These are phyloP conservation scores for Cairneyella variabilis DNA, from an alignment of 495 filamentous ascomycete genomes.

Conservation along the genomic window DNA sequence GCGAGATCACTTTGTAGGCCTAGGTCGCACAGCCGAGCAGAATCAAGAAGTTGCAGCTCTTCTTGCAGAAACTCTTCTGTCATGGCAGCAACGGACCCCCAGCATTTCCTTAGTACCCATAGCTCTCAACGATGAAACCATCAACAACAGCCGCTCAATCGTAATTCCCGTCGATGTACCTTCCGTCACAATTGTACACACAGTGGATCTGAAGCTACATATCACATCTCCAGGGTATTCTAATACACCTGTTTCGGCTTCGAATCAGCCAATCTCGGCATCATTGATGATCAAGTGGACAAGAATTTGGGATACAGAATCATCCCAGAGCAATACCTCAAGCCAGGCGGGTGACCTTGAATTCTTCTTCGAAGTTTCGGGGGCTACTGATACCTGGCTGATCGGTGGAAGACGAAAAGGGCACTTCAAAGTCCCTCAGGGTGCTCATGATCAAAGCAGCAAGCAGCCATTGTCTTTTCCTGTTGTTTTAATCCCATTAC, in stretches of 20 bases:
- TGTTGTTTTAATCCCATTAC: constrained; percentile 73
- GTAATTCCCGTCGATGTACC: constrained; percentile 84
- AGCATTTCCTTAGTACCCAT: constrained; percentile 28
- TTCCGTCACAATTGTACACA: constrained; percentile 77
- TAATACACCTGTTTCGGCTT: constrained; percentile 40
- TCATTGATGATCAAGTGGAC: constrained; percentile 74
- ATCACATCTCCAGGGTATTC: constrained; percentile 26
- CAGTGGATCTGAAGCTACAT: constrained; percentile 60
- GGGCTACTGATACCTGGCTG: constrained; percentile 74
- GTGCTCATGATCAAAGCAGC: neutral
- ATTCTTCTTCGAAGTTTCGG: constrained; percentile 81
- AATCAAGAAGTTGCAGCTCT: constrained; percentile 24
- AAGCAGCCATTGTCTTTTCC: constrained; percentile 43
- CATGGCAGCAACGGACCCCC: constrained; percentile 36
- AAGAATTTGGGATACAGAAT: constrained; percentile 63
- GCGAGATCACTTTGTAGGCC: constrained; percentile 40
- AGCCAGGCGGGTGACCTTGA: constrained; percentile 52
- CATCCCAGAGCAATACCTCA: constrained; percentile 4
- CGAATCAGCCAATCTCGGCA: constrained; percentile 68
- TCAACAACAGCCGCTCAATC: constrained; percentile 39
- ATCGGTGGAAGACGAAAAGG: constrained; percentile 76
- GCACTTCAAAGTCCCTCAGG: constrained; percentile 61
- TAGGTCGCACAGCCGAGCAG: constrained; percentile 30
- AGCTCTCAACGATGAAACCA: constrained; percentile 11
- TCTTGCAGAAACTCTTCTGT: constrained; percentile 31